These are phyloP conservation scores for Umbilicus rupestris DNA, from an alignment of 164 flowering plant species.

Conservation along the genomic window DNA sequence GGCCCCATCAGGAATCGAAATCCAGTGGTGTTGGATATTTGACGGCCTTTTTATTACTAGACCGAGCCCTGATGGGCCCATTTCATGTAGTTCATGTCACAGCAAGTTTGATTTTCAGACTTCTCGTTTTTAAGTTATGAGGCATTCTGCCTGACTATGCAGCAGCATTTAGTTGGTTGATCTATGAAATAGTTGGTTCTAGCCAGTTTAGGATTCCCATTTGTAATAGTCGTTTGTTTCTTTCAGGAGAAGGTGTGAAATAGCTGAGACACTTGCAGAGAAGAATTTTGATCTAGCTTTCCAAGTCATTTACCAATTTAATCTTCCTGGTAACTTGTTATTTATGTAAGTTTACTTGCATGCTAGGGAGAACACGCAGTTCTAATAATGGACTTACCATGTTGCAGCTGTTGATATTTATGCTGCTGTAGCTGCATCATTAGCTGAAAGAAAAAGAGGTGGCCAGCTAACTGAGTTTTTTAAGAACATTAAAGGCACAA, in stretches of 20 bases:
- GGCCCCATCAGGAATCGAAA: too few species aligned
- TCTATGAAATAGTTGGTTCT: neutral
- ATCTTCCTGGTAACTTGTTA: slow-evolving; percentile 62
- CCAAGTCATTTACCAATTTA: slow-evolving; percentile 74
- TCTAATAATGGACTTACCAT: neutral
- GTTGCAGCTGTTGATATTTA: slow-evolving; percentile 90
- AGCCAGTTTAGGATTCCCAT: neutral
- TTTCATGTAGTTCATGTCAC: neutral
- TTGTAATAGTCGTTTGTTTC: neutral
- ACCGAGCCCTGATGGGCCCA: too few species aligned
- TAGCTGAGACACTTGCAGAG: slow-evolving; percentile 90
- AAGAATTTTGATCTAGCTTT: slow-evolving; percentile 93
- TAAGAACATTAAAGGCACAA: slow-evolving; percentile 83
- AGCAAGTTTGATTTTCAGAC: neutral
- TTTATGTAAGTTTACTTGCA: neutral
- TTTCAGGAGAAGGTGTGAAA: slow-evolving; percentile 86
- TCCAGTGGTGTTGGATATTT: too few species aligned
- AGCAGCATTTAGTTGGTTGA: neutral
- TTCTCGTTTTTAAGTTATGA: neutral
- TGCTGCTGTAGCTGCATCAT: slow-evolving; percentile 96
- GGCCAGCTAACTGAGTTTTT: slow-evolving; percentile 85
- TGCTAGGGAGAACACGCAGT: neutral
- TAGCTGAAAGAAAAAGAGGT: slow-evolving; percentile 91
- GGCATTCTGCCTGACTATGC: neutral
- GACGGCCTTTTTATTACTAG: too few species aligned